Conservation (phyloP, 1,284 basidiomycete genomes). For the Stereum hirsutum region DNA sequence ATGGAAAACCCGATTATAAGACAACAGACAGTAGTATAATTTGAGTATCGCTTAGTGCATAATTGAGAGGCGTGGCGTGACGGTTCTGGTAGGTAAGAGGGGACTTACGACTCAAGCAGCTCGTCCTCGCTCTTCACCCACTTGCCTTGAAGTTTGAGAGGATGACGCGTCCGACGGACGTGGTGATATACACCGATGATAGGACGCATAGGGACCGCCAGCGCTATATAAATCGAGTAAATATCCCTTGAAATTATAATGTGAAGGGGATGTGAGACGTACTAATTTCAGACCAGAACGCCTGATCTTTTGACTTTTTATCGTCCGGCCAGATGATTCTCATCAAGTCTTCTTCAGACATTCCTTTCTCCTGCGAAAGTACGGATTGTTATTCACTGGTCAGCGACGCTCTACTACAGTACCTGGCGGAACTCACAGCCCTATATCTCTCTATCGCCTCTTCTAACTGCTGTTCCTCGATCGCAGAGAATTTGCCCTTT, state of each 20-base stretch:
- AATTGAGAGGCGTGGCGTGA: too few species aligned
- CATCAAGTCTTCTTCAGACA: conserved; percentile 43
- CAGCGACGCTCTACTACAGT: background rate
- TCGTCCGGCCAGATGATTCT: conserved; percentile 62
- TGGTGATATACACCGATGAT: conserved; percentile 78
- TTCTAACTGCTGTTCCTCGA: conserved; percentile 59
- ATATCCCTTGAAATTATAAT: conserved; percentile 1
- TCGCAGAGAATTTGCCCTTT: conserved; percentile 75
- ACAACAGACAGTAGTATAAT: too few species aligned
- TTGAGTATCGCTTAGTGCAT: too few species aligned
- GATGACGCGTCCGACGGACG: conserved; percentile 60
- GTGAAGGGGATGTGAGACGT: conserved; percentile 47
- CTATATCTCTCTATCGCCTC: conserved; percentile 57
- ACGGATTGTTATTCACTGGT: conserved; percentile 7
- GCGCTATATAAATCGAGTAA: conserved; percentile 31
- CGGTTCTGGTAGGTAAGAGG: too few species aligned
- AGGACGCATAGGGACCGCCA: conserved; percentile 61
- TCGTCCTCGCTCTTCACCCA: conserved; percentile 68
- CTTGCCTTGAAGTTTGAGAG: conserved; percentile 54
- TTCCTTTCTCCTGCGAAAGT: conserved; percentile 29
- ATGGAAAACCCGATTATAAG: too few species aligned
- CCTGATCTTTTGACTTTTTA: conserved; percentile 40
- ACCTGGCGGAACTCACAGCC: conserved; percentile 29
- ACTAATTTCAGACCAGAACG: conserved; percentile 77
- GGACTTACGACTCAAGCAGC: conserved; percentile 47